A percentile compares a stretch with the other conserved stretches of the same genome.
phyloP scores from a whole-genome alignment of 176 grass and related monocot species.

The Miscanthus lutarioriparius region DNA sequence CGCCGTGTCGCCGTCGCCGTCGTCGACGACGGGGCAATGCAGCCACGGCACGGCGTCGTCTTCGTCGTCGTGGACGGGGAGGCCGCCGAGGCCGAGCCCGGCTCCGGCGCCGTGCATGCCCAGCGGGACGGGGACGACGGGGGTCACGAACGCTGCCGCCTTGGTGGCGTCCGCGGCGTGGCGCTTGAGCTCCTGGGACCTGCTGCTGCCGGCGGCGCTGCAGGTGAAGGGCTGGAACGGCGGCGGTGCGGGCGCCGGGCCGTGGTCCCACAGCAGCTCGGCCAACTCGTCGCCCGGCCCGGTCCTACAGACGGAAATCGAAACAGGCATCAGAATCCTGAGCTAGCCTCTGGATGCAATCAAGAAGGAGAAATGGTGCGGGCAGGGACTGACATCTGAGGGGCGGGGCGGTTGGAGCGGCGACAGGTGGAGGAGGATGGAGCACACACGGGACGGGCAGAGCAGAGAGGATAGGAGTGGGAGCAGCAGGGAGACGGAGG shows the following conservation, averaged over 20 bases:
- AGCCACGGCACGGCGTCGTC: conserved; percentile 44
- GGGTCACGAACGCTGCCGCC: no score
- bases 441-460: neutral
- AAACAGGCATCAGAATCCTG: neutral
- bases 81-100: neutral
- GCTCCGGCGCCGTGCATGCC: neutral
- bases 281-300: conserved; percentile 36
- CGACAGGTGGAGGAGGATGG: conserved; percentile 5
- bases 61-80: neutral
- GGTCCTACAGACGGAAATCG: conserved; percentile 4
- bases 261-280: conserved; percentile 42
- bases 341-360: neutral
- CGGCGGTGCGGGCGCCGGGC: conserved; percentile 22
- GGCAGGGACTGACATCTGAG: conserved; percentile 31
- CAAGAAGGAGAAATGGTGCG: neutral
- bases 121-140: no score
- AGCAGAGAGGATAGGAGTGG: neutral
- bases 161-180: neutral
- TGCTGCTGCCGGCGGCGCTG: conserved; percentile 22
- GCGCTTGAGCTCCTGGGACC: conserved; percentile 31
- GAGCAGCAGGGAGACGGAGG: neutral
- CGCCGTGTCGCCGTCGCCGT: conserved; percentile 35
- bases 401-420: neutral
- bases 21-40: conserved; percentile 38
- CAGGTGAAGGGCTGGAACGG: conserved; percentile 51